phyloP scores from a whole-genome alignment of 2,329 filamentous ascomycete species.

The Rhexocercosporidium sp. region DNA sequence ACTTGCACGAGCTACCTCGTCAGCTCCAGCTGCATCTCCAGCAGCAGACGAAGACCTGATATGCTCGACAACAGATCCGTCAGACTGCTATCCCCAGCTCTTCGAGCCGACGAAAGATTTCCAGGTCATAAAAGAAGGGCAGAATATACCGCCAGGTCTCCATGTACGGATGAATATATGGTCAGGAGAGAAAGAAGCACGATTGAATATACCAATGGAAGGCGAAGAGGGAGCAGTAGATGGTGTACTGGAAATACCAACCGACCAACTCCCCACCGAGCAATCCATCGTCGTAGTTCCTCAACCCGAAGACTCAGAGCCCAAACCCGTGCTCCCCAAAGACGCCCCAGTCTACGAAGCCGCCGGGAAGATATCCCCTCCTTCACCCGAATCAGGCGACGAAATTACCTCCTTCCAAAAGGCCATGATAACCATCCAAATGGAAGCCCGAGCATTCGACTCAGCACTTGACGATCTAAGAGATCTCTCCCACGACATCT shows the following conservation, averaged over 20 bases:
- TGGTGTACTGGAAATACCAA: slow-evolving; percentile 50
- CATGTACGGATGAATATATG: slow-evolving; percentile 70
- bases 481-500: slow-evolving; percentile 71
- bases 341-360: slow-evolving; percentile 62
- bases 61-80: slow-evolving; percentile 63
- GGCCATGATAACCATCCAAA: slow-evolving; percentile 57
- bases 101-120: slow-evolving; percentile 71
- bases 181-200: slow-evolving; percentile 68
- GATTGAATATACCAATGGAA: slow-evolving; percentile 62
- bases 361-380: slow-evolving; percentile 62
- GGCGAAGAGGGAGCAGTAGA: slow-evolving; percentile 54
- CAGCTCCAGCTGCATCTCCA: slow-evolving; percentile 31
- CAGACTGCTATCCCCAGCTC: slow-evolving; percentile 69
- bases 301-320: slow-evolving; percentile 44
- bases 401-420: slow-evolving; percentile 53
- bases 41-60: slow-evolving; percentile 59
- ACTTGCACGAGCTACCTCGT: slow-evolving; percentile 31
- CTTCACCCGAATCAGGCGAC: slow-evolving; percentile 46
- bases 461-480: slow-evolving; percentile 58
- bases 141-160: slow-evolving; percentile 67
- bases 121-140: slow-evolving; percentile 65
- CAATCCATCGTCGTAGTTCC: slow-evolving; percentile 45
- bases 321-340: slow-evolving; percentile 46
- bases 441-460: slow-evolving; percentile 41
- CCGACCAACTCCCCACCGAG: slow-evolving; percentile 56